Evolutionary conservation across 495 filamentous ascomycete species (phyloP).

Genomic region (Penicillium crystallinum): DNA sequence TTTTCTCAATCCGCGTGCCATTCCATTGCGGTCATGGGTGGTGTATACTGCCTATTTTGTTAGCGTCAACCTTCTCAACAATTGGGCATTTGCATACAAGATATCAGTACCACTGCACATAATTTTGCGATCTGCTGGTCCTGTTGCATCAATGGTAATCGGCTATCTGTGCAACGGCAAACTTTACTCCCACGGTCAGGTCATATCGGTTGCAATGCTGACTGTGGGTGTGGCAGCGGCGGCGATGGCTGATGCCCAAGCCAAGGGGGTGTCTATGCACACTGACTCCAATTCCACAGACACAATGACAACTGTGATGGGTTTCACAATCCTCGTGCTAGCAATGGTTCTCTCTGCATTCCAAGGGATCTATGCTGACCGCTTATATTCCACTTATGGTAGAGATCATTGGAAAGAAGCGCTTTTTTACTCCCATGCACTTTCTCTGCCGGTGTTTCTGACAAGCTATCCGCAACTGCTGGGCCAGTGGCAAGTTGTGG

Average conservation of each 20-base stretch:
- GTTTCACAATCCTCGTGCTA: slow-evolving; percentile 77
- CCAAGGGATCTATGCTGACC: slow-evolving; percentile 92
- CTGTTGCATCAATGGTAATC: slow-evolving; percentile 85
- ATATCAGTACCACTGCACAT: slow-evolving; percentile 97
- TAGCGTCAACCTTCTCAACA: slow-evolving; percentile 88
- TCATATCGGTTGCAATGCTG: slow-evolving; percentile 71
- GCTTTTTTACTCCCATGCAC: slow-evolving; percentile 84
- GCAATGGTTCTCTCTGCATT: slow-evolving; percentile 88
- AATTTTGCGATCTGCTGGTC: slow-evolving; percentile 89
- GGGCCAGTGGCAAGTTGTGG: slow-evolving; percentile 45
- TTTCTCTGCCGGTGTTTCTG: slow-evolving; percentile 66
- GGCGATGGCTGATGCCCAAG: slow-evolving; percentile 80
- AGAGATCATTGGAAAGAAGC: slow-evolving; percentile 88
- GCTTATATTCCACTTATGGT: slow-evolving; percentile 78
- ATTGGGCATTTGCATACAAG: slow-evolving; percentile 94
- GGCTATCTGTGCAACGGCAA: slow-evolving; percentile 77
- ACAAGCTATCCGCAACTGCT: slow-evolving; percentile 42
- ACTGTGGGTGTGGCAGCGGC: slow-evolving; percentile 81
- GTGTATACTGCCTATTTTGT: slow-evolving; percentile 90
- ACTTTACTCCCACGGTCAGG: slow-evolving; percentile 72
- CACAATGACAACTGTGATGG: slow-evolving; percentile 53
- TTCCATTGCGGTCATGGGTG: slow-evolving; percentile 80
- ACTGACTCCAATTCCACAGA: slow-evolving; percentile 11
- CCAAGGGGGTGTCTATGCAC: slow-evolving; percentile 56
- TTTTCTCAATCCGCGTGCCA: slow-evolving; percentile 69